Conservation (phyloP, 2,329 filamentous ascomycete genomes). For the Aschersonia sp. region DNA sequence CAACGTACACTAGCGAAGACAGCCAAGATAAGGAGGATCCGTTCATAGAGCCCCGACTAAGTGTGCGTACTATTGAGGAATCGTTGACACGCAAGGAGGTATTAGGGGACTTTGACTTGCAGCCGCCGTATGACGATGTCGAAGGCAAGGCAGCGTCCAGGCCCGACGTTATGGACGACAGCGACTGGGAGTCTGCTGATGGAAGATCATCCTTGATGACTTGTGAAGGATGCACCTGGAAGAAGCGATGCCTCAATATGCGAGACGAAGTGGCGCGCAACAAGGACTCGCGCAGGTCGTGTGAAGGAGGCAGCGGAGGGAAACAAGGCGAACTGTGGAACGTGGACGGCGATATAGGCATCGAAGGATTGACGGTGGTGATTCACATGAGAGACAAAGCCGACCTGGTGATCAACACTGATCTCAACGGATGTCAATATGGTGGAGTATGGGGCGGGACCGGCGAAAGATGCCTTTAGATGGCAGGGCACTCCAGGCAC, state of each 20-base stretch:
- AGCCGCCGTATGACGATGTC: conserved; percentile 1
- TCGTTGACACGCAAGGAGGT: conserved; percentile 11
- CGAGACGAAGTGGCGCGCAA: conserved; percentile 25
- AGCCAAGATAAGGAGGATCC: conserved; percentile 1
- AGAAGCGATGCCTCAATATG: conserved; percentile 24
- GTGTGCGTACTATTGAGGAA: conserved; percentile 13
- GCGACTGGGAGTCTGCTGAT: background rate
- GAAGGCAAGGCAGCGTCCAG: background rate
- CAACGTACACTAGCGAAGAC: background rate
- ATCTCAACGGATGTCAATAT: conserved; percentile 10
- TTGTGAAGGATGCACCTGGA: conserved; percentile 26
- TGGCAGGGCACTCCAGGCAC: too few species aligned
- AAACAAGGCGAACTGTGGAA: conserved; percentile 3
- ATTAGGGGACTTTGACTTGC: conserved; percentile 7
- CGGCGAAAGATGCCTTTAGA: too few species aligned
- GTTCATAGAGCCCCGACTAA: conserved; percentile 8
- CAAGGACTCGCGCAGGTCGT: conserved; percentile 21
- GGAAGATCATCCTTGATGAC: conserved; percentile 1
- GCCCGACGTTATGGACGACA: background rate
- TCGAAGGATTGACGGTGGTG: conserved; percentile 35
- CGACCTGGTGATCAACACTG: conserved; percentile 36
- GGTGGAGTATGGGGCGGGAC: too few species aligned
- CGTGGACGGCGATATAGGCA: conserved; percentile 19
- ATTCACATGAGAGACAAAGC: conserved; percentile 34
- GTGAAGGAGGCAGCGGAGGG: conserved; percentile 4